These are phyloP conservation scores for Eremothecium sinecaudum DNA, from an alignment of 1,139 yeast species.

Conservation along the genomic window DNA sequence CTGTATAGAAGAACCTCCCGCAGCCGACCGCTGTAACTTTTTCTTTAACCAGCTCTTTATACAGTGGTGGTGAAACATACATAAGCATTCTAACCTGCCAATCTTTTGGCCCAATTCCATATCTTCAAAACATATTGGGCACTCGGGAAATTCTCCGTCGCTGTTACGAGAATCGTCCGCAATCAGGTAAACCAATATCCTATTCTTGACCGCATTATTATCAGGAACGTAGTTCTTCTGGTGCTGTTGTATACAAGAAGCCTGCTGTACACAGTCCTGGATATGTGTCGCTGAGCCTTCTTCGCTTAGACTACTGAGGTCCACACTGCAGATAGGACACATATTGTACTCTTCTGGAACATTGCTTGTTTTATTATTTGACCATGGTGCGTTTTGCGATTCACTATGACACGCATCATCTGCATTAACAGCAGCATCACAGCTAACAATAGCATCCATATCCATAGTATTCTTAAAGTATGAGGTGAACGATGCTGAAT, in stretches of 20 bases:
- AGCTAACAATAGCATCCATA: conserved; percentile 9
- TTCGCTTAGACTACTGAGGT: conserved; percentile 33
- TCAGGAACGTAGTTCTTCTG: conserved; percentile 27
- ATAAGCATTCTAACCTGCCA: conserved; percentile 86
- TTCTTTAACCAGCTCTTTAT: conserved; percentile 83
- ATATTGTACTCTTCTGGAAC: conserved; percentile 33
- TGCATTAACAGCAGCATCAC: no score
- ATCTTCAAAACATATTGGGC: conserved; percentile 90
- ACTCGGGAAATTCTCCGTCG: conserved; percentile 43
- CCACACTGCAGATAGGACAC: conserved; percentile 50
- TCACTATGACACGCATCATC: conserved; percentile 12
- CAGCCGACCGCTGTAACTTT: conserved; percentile 44
- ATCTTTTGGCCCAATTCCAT: conserved; percentile 78
- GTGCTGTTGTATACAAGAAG: conserved; percentile 55
- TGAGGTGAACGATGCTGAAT: conserved; percentile 1
- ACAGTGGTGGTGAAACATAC: conserved; percentile 86
- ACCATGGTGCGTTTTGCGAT: conserved; percentile 8
- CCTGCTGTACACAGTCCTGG: conserved; percentile 52
- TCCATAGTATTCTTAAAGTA: conserved; percentile 3
- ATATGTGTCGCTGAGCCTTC: conserved; percentile 47
- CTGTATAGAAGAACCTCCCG: conserved; percentile 5
- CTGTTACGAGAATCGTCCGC: conserved; percentile 33
- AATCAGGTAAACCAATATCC: conserved; percentile 78
- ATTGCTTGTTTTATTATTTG: conserved; percentile 18
- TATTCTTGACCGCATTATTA: conserved; percentile 37